These are phyloP conservation scores for Dactylellina cionopaga DNA, from an alignment of 2,329 filamentous ascomycete species.

Conservation along the genomic window DNA sequence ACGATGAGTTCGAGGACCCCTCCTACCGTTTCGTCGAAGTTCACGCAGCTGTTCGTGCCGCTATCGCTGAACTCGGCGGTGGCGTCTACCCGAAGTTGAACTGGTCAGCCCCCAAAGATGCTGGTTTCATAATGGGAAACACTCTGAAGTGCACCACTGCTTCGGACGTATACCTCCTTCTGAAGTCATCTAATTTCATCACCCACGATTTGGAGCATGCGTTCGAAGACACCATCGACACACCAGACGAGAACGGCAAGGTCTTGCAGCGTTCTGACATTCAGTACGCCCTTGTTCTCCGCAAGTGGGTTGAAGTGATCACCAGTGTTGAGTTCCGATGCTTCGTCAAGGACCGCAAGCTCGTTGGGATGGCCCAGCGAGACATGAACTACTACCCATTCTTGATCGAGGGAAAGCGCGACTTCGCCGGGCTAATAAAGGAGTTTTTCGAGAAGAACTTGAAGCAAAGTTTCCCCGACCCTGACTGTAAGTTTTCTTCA, in stretches of 20 bases:
- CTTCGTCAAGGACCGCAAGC: conserved; percentile 83
- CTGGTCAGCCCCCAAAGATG: conserved; percentile 97
- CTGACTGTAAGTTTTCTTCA: conserved; percentile 65
- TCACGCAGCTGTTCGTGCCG: conserved; percentile 78
- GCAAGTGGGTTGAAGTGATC: conserved; percentile 88
- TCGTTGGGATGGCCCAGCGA: conserved; percentile 86
- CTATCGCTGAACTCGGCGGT: conserved; percentile 83
- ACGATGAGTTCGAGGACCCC: conserved; percentile 61
- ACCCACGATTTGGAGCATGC: conserved; percentile 94
- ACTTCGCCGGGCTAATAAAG: conserved; percentile 74
- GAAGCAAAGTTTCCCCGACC: conserved; percentile 81
- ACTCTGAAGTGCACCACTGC: conserved; percentile 88
- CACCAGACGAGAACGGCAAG: conserved; percentile 53
- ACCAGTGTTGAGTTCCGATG: conserved; percentile 93
- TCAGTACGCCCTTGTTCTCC: conserved; percentile 81
- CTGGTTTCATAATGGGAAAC: conserved; percentile 89
- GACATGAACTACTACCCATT: conserved; percentile 93
- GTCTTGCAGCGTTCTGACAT: conserved; percentile 59
- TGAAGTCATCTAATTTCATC: conserved; percentile 94
- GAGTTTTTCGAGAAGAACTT: conserved; percentile 81
- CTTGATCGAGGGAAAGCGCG: conserved; percentile 71
- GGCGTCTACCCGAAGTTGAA: conserved; percentile 92
- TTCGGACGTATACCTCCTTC: conserved; percentile 90
- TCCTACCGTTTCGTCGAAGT: conserved; percentile 73
- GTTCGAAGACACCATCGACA: conserved; percentile 76